Evolutionary conservation across 352 stramenopile genomes (phyloP), one percentile per base, ranked within the genome.

Genomic region (Phytophthora lateralis): DNA sequence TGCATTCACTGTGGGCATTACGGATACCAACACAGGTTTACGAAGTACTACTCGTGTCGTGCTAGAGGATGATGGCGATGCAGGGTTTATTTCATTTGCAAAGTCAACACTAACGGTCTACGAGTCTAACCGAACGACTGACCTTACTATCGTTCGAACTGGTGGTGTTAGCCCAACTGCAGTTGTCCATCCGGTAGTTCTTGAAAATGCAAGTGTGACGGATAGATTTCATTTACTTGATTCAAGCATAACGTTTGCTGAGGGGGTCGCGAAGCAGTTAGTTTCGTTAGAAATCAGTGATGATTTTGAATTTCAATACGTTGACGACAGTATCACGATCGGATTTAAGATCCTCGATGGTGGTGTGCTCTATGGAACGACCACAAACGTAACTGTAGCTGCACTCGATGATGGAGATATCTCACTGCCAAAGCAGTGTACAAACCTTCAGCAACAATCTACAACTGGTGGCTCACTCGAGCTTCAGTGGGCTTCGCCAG

Each of bases 391-490:
- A 0, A 82, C 76, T 8, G 1, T 90, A 30, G 84, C 69, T 6
- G 76, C 76, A 1, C 21, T 76, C 10, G 80, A 90, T 24, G 65
- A 90, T 27, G 78, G 74, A 5, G 80, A 90, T 45, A 53, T 87
- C 7, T 90, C 80, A 1, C 42, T 66, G 2, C 74, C 80, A 3
- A 81, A 87, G 11, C 50, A 74, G 9, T 80, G 73, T 37, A 74
- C 63, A 7, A 63, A 43, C 39, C 37, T 88, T 27, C 56, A 42
- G 1, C 30, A 71, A 7, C 15, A 69, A 1, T 42, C 42, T 5
- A 49, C 55, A 9, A 83, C 78, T 1, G 80, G 82, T 20, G 80
- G 79, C 6, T 71, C 66, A 1, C 34, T 91, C 21, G 18, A 50
- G 2, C 39, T 91, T 6, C 38, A 64, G 20, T 91, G 82, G 80